These are phyloP conservation scores for Escallonia rubra DNA, from an alignment of 129 eudicot species.

Conservation along the genomic window DNA sequence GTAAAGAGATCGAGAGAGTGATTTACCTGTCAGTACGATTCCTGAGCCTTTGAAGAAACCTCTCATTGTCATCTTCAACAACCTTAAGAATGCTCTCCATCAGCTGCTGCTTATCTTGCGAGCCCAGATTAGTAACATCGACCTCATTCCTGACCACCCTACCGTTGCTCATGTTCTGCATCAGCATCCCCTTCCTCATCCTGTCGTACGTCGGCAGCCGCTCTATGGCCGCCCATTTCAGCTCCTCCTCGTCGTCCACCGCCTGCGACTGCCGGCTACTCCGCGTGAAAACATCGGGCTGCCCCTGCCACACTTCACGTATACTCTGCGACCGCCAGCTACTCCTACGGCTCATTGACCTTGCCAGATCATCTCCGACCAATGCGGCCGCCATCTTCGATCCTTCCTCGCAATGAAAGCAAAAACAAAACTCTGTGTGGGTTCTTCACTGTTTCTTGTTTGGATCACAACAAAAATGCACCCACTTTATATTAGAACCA, in stretches of 20 bases:
- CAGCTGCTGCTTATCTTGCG: slow-evolving; percentile 29
- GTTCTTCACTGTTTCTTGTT: too few relatives aligned
- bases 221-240: slow-evolving; percentile 47
- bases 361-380: slow-evolving; percentile 18
- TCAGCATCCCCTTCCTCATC: slow-evolving; percentile 37
- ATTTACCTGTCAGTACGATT: slow-evolving; percentile 31
- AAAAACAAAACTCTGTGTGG: not conserved
- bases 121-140: slow-evolving; percentile 28
- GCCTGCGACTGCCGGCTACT: slow-evolving; percentile 14
- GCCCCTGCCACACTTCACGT: slow-evolving; percentile 27
- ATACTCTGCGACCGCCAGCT: slow-evolving; percentile 26
- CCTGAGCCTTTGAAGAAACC: slow-evolving; percentile 29
- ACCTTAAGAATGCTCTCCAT: slow-evolving; percentile 35
- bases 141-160: slow-evolving; percentile 25
- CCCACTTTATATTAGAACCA: too few relatives aligned
- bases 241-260: slow-evolving; percentile 55
- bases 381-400: slow-evolving; percentile 21
- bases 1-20: not conserved
- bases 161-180: slow-evolving; percentile 28
- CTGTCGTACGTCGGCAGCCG: slow-evolving; percentile 44
- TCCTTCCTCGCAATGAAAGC: not conserved
- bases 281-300: slow-evolving; percentile 24
- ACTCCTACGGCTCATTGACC: slow-evolving; percentile 13
- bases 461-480: too few relatives aligned
- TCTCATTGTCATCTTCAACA: slow-evolving; percentile 45